Conservation (phyloP, 2,329 filamentous ascomycete species). For the Xylariaceae sp. region DNA sequence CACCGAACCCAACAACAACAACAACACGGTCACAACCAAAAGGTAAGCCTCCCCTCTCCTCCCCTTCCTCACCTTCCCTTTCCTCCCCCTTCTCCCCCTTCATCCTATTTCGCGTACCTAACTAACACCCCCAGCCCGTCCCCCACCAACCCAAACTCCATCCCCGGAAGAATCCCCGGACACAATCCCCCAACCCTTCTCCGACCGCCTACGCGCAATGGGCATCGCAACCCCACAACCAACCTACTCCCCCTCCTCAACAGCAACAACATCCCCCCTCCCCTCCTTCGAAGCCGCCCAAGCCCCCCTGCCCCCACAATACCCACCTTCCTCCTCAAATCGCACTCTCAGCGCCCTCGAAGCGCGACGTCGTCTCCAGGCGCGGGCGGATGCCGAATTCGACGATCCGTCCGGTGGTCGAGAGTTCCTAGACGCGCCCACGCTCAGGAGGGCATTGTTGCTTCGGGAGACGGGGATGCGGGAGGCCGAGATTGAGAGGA, state of each 20-base stretch:
- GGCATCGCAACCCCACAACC: constrained; percentile 51
- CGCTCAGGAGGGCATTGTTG: constrained; percentile 42
- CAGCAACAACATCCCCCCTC: constrained; percentile 28
- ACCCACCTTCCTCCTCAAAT: constrained; percentile 34
- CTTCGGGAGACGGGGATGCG: constrained; percentile 39
- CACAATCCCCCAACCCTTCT: constrained; percentile 38
- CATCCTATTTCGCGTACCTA: too few species aligned
- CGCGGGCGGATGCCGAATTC: constrained; percentile 41
- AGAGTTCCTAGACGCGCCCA: constrained; percentile 45
- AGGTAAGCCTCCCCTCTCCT: constrained; percentile 23
- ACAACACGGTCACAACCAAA: constrained; percentile 28
- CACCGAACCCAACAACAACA: constrained; percentile 18
- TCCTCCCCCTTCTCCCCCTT: too few species aligned
- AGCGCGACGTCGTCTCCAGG: constrained; percentile 42
- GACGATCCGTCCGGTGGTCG: constrained; percentile 38
- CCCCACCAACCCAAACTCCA: constrained; percentile 36
- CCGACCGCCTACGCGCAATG: constrained; percentile 48
- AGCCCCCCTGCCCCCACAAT: constrained; percentile 15
- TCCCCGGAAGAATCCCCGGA: too few species aligned
- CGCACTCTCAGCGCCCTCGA: constrained; percentile 46
- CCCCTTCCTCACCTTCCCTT: too few species aligned
- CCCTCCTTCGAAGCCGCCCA: constrained; percentile 3
- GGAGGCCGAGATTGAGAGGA: constrained; percentile 41
- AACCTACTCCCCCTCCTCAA: constrained; percentile 49
- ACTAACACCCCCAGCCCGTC: constrained; percentile 26